Evolutionary conservation across 192 early-diverging fungal species (phyloP).

Genomic region (Coemansia sp.): DNA sequence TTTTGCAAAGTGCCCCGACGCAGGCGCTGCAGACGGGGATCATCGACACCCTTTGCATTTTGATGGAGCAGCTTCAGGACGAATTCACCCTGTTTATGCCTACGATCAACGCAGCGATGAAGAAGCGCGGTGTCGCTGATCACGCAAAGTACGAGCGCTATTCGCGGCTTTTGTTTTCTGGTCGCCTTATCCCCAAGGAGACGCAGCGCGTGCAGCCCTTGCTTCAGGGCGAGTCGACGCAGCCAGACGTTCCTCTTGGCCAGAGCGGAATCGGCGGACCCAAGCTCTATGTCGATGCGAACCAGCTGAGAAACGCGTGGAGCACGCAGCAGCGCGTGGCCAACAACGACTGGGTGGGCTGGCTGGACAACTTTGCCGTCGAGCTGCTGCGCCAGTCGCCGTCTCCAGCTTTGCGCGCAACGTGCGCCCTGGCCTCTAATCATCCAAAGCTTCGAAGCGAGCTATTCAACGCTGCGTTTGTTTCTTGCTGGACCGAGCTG

Average conservation of each 20-base stretch:
- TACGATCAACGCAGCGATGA: constrained; percentile 78
- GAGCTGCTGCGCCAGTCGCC: constrained; percentile 97
- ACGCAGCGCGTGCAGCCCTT: constrained; percentile 6
- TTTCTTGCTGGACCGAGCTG: constrained; percentile 93
- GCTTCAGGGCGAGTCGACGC: background rate
- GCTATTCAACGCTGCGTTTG: constrained; percentile 96
- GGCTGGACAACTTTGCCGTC: constrained; percentile 86
- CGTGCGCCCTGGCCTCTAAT: constrained; percentile 74
- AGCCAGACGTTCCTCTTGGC: background rate
- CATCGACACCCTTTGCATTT: constrained; percentile 77
- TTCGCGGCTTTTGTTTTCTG: constrained; percentile 71
- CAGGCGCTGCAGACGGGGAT: constrained; percentile 62
- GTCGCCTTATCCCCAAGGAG: constrained; percentile 57
- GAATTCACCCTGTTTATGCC: constrained; percentile 91
- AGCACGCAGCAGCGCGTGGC: constrained; percentile 54
- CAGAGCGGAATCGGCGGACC: background rate
- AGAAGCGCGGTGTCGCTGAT: constrained; percentile 58
- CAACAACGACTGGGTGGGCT: constrained; percentile 92
- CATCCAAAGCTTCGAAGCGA: constrained; percentile 80
- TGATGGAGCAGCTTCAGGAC: constrained; percentile 80
- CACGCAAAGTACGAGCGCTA: constrained; percentile 75
- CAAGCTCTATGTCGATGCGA: constrained; percentile 26
- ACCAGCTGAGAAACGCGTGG: constrained; percentile 79
- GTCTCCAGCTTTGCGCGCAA: constrained; percentile 89
- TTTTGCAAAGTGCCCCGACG: constrained; percentile 55